Percentiles rank a stretch among this genome's conserved stretches.
Evolutionary conservation across 371 early-diverging fungal species (phyloP).

Genomic region (Zychaea mexicana): DNA sequence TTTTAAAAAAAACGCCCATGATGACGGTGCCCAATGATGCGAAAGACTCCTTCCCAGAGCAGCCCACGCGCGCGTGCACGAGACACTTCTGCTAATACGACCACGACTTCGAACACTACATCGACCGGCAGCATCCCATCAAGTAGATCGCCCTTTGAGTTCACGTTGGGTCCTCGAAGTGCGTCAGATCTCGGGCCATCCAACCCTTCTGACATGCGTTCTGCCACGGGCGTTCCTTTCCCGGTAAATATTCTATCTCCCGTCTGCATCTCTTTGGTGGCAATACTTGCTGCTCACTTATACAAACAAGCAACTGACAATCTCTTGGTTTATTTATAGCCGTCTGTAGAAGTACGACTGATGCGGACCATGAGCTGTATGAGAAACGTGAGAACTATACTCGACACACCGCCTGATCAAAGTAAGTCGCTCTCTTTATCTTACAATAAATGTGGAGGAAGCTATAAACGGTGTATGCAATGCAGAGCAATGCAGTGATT

Average conservation of each 20-base stretch:
- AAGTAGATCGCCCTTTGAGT: constrained; percentile 2
- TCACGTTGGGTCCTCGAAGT: constrained; percentile 3
- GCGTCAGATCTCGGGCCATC: background rate
- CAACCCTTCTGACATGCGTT: background rate
- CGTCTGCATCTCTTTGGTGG: background rate
- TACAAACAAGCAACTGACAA: background rate
- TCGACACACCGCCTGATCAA: constrained; percentile 32
- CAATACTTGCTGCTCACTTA: too few relatives aligned
- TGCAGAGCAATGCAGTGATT: too few relatives aligned
- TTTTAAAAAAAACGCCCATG: too few relatives aligned
- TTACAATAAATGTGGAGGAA: background rate
- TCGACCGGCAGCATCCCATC: background rate
- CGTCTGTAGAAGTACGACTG: constrained; percentile 47
- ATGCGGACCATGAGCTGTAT: constrained; percentile 46
- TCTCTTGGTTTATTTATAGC: constrained; percentile 16
- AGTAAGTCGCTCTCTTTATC: constrained; percentile 14
- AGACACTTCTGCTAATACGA: background rate
- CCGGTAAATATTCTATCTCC: background rate
- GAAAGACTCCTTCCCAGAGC: background rate
- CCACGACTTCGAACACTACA: background rate
- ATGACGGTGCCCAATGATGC: too few relatives aligned
- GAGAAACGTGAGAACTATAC: constrained; percentile 43
- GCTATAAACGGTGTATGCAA: background rate
- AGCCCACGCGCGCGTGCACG: background rate
- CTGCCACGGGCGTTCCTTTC: background rate